Base-by-base conservation (phyloP, 345 rosid genomes). In the Salix arbutifolia region DNA sequence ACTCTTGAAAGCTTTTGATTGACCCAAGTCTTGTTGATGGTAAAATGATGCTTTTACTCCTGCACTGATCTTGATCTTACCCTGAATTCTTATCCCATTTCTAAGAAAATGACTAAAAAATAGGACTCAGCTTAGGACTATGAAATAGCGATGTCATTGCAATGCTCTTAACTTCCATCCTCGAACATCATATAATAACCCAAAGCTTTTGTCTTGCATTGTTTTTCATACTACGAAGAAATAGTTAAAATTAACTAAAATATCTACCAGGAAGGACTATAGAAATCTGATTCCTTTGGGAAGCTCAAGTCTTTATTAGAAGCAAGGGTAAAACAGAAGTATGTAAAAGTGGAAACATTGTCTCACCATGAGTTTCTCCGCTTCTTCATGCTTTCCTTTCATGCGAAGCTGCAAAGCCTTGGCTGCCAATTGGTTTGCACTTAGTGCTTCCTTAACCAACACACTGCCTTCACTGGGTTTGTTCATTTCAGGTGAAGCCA, bases 301-400 rank as follows among this genome's bases (percentile, higher is more conserved):
- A 71, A 21, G 42, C 46, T 52, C n/a, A 1, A 31, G 6, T 53
- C 23, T 71, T 70, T 42, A 16, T 73, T 17, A 40, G 40, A 21
- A 30, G 7, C 77, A 38, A 21, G 69, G 30, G 56, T 61, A 30
- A 67, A 33, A 67, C 35, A 62, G 40, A 18, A 50, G 30, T 2
- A 70, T 12, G 38, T 38, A 35, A 12, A 74, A 46, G 66, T 30
- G 12, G 18, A 38, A 71, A 46, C 25, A 44, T 66, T 70, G 33
- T 46, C 86, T 71, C 83, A 94, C 98, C 94, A 88, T 81, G 52
- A 93, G 85, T 80, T 89, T 86, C 68, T 96, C 87, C 61, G 99
- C 97, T 86, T 96, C 97, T 52, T 89, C 92, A 52, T 66, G 93
- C 82, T 93, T 95, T 79, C 98, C 99, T 83, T 93, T 90, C 90